Base-by-base conservation (phyloP, 306 rosid genomes). In the Gillenia trifoliata region DNA sequence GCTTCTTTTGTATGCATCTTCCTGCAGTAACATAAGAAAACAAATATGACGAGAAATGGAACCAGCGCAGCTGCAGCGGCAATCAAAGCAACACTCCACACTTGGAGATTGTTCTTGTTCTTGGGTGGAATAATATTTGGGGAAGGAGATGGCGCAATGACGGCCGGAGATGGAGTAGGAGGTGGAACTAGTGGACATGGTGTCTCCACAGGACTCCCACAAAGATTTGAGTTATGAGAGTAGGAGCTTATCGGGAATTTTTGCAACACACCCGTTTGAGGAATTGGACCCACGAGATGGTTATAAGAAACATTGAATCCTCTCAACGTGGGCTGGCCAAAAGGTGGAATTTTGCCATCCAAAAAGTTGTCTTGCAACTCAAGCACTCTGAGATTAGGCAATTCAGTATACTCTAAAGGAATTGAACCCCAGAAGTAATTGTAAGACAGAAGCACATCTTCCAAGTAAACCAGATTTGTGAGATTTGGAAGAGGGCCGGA, bases 221-320 rank as follows among this genome's bases (percentile, higher is more conserved):
- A 90, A 40, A 90, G 89, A 74, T 65, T 84, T 11, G 81, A 73
- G 66, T 90, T 88, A 71, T 85, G 70, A 30, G 66, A 87, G 61
- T 66, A 90, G 0, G 85, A 79, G 72, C 85, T 90, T 49, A 55
- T 64, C 6, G 87, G 81, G 47, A 90, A 85, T 68, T 84, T 81
- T 23, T 73, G 81, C 9, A 88, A 72, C 79, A 79, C 89, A 79
- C n/a, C 36, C 63, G 86, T 88, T 40, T 77, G 57, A 68, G 92
- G 96, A 79, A 90, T 88, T 47, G 72, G 70, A 49, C 96, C 91
- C 34, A 16, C 78, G 28, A 90, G 85, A 60, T 83, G 84, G 68
- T 90, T 90, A 54, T 75, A 78, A 25, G 92, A 90, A 19, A 90
- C 89, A 68, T 90, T 88, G 75, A 90, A 84, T 70, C 34, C 77